Percentiles rank a stretch among this genome's conserved stretches.
Conservation (phyloP, 1,139 yeast species). For the Nadsonia commutata region DNA sequence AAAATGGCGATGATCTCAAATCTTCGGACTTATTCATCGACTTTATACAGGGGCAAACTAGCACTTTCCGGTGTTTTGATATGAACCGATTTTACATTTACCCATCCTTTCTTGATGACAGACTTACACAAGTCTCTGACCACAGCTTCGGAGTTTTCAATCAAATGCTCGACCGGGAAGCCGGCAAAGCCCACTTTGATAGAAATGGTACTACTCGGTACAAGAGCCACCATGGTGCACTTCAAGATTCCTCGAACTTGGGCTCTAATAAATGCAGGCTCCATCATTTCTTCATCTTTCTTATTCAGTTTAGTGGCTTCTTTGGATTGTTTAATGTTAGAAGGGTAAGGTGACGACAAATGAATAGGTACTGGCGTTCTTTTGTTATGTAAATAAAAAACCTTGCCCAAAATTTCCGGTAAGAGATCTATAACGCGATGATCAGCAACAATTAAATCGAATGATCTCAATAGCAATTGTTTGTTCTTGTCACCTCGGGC, state of each 20-base stretch:
- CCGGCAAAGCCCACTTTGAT: background rate
- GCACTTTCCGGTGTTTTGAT: background rate
- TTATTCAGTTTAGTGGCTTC: background rate
- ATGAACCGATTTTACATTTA: background rate
- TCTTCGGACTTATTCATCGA: background rate
- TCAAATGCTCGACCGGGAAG: background rate
- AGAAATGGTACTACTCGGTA: background rate
- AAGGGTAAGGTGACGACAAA: background rate
- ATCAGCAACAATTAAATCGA: background rate
- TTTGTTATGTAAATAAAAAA: background rate
- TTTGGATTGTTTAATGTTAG: background rate
- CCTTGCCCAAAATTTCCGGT: background rate
- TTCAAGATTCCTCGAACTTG: background rate
- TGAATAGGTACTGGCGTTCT: background rate
- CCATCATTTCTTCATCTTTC: background rate
- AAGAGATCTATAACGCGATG: background rate
- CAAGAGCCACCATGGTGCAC: background rate
- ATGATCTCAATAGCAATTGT: background rate
- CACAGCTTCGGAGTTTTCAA: background rate
- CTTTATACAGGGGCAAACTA: background rate
- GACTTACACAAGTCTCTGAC: background rate
- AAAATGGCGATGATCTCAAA: too few species aligned
- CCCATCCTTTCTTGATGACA: background rate
- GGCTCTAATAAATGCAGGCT: background rate
- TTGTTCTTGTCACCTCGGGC: background rate